Evolutionary conservation across 257 asterid genomes (phyloP), one percentile per base, ranked within the genome.

Genomic region (Capsicum pubescens): DNA sequence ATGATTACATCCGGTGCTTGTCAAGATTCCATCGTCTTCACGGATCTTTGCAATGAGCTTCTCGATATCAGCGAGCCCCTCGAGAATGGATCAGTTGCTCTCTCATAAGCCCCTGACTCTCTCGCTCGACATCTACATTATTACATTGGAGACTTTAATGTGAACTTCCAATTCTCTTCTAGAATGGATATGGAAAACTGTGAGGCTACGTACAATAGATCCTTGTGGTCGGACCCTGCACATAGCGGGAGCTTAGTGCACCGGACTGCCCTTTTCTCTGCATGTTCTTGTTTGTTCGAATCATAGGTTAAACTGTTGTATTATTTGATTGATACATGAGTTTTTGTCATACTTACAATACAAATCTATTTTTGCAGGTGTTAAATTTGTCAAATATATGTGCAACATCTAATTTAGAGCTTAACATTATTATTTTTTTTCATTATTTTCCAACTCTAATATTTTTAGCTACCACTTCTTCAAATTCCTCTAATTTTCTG

Each of bases 41-140:
- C 99, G 0, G 97, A 98, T 72, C 94, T 93, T 39, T 61, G 92
- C 44, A 93, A 93, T 26, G 97, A 93, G 56, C 98, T 97, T 79
- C 96, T 95, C 46, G 90, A 89, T 84, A 88, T 91, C 83, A 92
- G 91, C 7, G 97, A 95, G 84, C 97, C 97, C 79, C 95, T 95
- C 77, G 88, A 85, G 19, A 44, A 93, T 42, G 92, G 83, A 52
- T 74, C 80, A 46, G 12, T 26, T 72, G 16, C 59, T 71, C 10
- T 39, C 58, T 71, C 80, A 7, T 74, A 21, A 19, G 42, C 42
- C 42, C 42, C 42, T 39, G 4, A 39, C 1, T 69, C 35, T 8
- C 55, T 44, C 79, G 9, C 7, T 16, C 14, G 32, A 68, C 54
- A n/a, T 39, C 54, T 3, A 19, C n/a, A 9, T 19, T 39, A 39